Evolutionary conservation across 306 rosid species (phyloP), one percentile per base, ranked within the genome.

Genomic region (Quercus ilex): DNA sequence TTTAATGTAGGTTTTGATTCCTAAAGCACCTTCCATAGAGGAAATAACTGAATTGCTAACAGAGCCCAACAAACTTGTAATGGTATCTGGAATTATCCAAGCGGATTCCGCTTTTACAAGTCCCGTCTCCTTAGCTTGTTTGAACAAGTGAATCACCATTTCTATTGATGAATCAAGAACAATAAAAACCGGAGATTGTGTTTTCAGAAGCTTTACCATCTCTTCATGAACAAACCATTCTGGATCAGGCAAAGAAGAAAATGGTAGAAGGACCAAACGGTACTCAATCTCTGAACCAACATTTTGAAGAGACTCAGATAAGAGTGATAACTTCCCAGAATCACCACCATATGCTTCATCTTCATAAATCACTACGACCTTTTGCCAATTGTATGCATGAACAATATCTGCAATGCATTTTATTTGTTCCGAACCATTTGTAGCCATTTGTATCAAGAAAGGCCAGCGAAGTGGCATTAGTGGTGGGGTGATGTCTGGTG

Each of bases 21-120:
- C 97, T 59, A 92, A 74, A 55, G 92, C 80, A 46, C 96, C 97
- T 76, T 83, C 81, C 94, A 89, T 89, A 21, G 79, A 76, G 73
- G 90, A 88, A 59, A 85, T 82, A 23, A 76, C 74, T 18, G 87
- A 65, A 77, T 80, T 83, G 72, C 87, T 81, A 69, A 81, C 77
- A 30, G 83, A 81, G 79, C 84, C 88, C 23, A 92, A 74, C 71
- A 81, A 69, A 85, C 83, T 87, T 14, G 92, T 80, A 52, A 87
- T 72, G 60, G 87, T 80, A 80, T 91, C 94, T 58, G 96, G 75
- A 51, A 91, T 38, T 71, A 91, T 91, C 97, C 97, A 92, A 77
- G 77, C 89, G 8, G 97, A 84, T 0, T 83, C 90, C 49, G 70
- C 83, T 49, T 62, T 84, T 57, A 88, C 72, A 21, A 90, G 84